These are phyloP conservation scores for Cyberlindnera maritima DNA, from an alignment of 805 yeast genomes.

Conservation along the genomic window DNA sequence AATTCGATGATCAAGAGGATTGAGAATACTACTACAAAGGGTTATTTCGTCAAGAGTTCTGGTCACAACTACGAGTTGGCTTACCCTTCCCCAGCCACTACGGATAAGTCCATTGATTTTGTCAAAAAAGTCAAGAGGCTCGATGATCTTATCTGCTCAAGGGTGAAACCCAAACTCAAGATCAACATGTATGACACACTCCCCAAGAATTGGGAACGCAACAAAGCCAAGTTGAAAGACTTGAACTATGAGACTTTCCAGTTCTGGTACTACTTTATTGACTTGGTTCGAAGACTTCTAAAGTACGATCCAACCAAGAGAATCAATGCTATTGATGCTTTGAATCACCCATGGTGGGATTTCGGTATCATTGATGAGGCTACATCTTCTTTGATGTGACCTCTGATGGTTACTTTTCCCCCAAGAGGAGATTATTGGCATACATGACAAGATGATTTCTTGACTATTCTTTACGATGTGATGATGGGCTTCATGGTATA, in stretches of 20 bases:
- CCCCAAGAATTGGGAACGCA: conserved; percentile 21
- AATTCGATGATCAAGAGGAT: conserved; percentile 31
- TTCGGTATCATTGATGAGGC: conserved; percentile 58
- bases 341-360: conserved; percentile 80
- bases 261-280: conserved; percentile 83
- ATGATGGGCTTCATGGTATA: conserved; percentile 3
- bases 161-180: conserved; percentile 27
- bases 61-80: conserved; percentile 25
- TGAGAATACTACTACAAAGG: conserved; percentile 8
- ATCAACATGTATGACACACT: conserved; percentile 25
- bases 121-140: conserved; percentile 42
- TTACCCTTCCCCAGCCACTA: conserved; percentile 40
- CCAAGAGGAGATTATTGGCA: not conserved
- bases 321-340: conserved; percentile 72
- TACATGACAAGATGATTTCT: not conserved
- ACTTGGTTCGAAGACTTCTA: conserved; percentile 62
- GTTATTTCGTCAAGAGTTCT: conserved; percentile 14
- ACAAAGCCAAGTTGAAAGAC: conserved; percentile 31
- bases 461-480: conserved; percentile 2
- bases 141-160: conserved; percentile 41
- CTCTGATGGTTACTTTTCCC: not conserved
- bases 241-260: conserved; percentile 59
- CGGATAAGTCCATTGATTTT: conserved; percentile 33
- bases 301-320: conserved; percentile 71
- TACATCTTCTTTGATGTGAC: conserved; percentile 20